phyloP scores from a whole-genome alignment of 495 filamentous ascomycete genomes.

The Clohesyomyces aquaticus region DNA sequence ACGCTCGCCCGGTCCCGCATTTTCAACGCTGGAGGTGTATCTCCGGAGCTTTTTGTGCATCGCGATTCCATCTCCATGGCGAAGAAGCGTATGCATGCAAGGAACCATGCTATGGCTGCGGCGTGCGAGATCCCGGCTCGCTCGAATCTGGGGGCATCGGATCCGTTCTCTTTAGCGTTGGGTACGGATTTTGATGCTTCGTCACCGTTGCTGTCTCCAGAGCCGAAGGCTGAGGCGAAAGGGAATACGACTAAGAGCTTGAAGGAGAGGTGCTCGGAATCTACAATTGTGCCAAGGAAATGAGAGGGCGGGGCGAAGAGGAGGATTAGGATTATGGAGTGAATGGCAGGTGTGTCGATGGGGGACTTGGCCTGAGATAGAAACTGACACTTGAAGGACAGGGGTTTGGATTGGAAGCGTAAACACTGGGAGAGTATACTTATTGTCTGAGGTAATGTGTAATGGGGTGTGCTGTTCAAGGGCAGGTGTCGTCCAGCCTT shows the following conservation, averaged over 20 bases:
- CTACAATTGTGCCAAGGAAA: not conserved
- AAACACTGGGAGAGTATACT: too few relatives aligned
- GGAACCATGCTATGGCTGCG: slow-evolving; percentile 26
- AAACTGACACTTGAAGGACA: too few relatives aligned
- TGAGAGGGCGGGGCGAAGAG: not conserved
- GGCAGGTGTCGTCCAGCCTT: too few relatives aligned
- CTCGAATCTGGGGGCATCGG: not conserved
- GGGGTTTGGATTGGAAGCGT: too few relatives aligned
- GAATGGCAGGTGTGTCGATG: too few relatives aligned
- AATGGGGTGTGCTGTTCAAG: too few relatives aligned
- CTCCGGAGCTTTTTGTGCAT: slow-evolving; percentile 31
- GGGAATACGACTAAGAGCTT: not conserved
- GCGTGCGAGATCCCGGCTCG: slow-evolving; percentile 17
- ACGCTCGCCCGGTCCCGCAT: slow-evolving; percentile 28
- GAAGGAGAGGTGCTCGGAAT: not conserved
- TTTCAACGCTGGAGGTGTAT: slow-evolving; percentile 21
- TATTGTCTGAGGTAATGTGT: too few relatives aligned
- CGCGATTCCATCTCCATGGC: slow-evolving; percentile 34
- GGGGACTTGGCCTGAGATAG: too few relatives aligned
- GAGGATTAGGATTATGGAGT: not conserved
- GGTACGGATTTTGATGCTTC: not conserved
- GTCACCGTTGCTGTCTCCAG: not conserved
- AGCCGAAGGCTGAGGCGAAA: not conserved
- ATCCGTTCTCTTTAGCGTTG: not conserved
- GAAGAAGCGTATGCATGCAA: slow-evolving; percentile 33